Evolutionary conservation across 2,329 filamentous ascomycete species (phyloP), one percentile per base, ranked within the genome.

Genomic region (Aphanoascus verrucosus): DNA sequence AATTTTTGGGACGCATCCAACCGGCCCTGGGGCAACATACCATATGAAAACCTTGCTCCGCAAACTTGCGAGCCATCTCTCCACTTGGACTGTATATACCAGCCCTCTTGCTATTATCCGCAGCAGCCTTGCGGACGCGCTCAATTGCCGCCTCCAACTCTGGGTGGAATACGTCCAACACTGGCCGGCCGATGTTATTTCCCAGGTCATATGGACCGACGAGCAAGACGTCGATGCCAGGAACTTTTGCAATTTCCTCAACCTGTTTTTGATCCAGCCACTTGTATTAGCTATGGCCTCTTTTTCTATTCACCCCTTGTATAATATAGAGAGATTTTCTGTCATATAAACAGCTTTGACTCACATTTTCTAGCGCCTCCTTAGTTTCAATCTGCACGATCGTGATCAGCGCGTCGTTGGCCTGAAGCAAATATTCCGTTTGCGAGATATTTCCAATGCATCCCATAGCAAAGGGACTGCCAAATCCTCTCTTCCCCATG

Each of bases 181-280:
- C 56, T 12, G 79, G 75, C 52, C 75, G 69, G 2, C 77, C 77
- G 48, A 80, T 79, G 50, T 77, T 78, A 60, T 80, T 81, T 19
- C 78, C 78, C 0, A 80, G 65, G 64, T 80, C 77, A 63, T 75
- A 78, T 1, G 77, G 77, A 0, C 77, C 77, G 50, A 79, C 71
- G 23, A 80, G 70, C 4, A 80, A 63, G 20, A 76, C 73, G 55
- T 79, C 76, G 6, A 79, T 72, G 1, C 77, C 77, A 1, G 72
- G 71, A 2, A 79, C 68, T 8, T 72, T 71, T 9, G 77, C 77
- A 52, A 79, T 79, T 51, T 73, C 74, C 23, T 72, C 68, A 14
- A 74, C 69, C 65, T n/a, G n/a, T n/a, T n/a, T 70, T 56, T 52
- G 11, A 32, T 38, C 41, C 37, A 53, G 11, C 42, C 19, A 8